Conservation (phyloP, 164 flowering plant species). For the Berberis vulgaris region DNA sequence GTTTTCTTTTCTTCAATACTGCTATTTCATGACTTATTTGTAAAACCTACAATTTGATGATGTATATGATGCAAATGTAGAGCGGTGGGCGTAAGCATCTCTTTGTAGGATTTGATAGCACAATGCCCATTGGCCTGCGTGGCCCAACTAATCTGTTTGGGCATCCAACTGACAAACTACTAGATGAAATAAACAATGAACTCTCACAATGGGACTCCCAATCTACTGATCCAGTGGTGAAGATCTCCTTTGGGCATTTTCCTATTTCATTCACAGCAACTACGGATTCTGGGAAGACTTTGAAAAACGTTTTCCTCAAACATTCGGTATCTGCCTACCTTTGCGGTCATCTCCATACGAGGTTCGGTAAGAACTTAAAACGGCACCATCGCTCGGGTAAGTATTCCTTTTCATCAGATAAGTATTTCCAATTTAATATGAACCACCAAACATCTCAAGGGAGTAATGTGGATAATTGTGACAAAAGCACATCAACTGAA, state of each 20-base stretch:
- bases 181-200: constrained; percentile 50
- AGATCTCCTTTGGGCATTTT: constrained; percentile 88
- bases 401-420: constrained; percentile 14
- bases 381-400: constrained; percentile 44
- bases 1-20: background rate
- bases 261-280: constrained; percentile 84
- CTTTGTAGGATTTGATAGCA: constrained; percentile 87
- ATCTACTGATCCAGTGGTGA: constrained; percentile 41
- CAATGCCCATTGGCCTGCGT: constrained; percentile 62
- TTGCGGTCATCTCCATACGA: constrained; percentile 92
- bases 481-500: constrained; percentile 17
- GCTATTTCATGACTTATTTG: background rate
- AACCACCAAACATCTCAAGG: constrained; percentile 26
- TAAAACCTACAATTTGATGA: constrained; percentile 5
- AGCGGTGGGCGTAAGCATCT: constrained; percentile 51
- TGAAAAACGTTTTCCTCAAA: constrained; percentile 64
- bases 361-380: constrained; percentile 79
- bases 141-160: constrained; percentile 97
- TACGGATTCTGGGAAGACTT: constrained; percentile 51
- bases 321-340: constrained; percentile 77
- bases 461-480: constrained; percentile 23
- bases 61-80: constrained; percentile 29
- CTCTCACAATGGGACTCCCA: constrained; percentile 75
- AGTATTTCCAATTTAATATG: constrained; percentile 50
- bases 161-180: constrained; percentile 78